Conservation (phyloP, 805 yeast genomes). For the Wickerhamomyces subpelliculosus region DNA sequence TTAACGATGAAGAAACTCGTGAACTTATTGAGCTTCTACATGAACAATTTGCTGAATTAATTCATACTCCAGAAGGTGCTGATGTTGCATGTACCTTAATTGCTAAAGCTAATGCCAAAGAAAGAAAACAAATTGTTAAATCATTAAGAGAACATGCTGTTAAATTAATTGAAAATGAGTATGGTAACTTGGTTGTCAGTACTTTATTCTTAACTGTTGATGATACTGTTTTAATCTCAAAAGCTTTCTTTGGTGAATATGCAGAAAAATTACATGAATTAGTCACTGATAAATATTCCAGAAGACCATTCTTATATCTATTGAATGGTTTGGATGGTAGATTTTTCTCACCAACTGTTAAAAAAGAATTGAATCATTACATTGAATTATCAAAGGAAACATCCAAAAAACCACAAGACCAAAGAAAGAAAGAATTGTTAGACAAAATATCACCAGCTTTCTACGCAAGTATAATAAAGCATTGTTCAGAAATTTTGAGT, state of each 20-base stretch:
- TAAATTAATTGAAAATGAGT: conserved; percentile 74
- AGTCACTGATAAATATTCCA: conserved; percentile 64
- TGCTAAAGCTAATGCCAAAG: conserved; percentile 84
- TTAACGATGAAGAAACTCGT: conserved; percentile 61
- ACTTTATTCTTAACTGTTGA: conserved; percentile 82
- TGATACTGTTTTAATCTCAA: conserved; percentile 80
- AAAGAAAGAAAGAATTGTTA: conserved; percentile 66
- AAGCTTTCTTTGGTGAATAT: conserved; percentile 60
- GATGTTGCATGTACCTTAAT: conserved; percentile 82
- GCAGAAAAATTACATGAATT: conserved; percentile 46
- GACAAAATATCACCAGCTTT: conserved; percentile 60
- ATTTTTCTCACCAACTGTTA: conserved; percentile 68
- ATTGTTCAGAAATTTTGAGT: conserved; percentile 46
- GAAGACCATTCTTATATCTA: conserved; percentile 84
- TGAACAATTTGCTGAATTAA: conserved; percentile 90
- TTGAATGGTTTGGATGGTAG: conserved; percentile 73
- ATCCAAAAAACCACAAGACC: conserved; percentile 77
- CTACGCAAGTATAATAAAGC: conserved; percentile 44
- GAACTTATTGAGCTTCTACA: conserved; percentile 77
- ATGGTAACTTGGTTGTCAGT: conserved; percentile 76
- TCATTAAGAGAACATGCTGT: conserved; percentile 69
- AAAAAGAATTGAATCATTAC: conserved; percentile 54
- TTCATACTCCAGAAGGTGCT: conserved; percentile 91
- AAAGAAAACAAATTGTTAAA: conserved; percentile 73
- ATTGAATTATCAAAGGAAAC: conserved; percentile 58